Percentiles rank a stretch among this genome's conserved stretches.
Conservation (phyloP, 345 rosid species). For the Ceriops tagal region DNA sequence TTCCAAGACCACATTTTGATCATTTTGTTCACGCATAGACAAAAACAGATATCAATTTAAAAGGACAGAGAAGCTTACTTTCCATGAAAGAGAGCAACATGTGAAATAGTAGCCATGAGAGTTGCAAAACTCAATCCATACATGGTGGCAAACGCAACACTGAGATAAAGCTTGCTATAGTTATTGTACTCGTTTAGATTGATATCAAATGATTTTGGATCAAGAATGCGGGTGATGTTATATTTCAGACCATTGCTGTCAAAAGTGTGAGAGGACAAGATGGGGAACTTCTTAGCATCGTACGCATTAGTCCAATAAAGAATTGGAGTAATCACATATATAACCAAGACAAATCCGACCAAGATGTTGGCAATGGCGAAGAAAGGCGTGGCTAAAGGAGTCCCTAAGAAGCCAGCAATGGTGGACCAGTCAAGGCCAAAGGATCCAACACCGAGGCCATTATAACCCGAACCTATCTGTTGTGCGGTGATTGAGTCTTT, state of each 20-base stretch:
- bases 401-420: slow-evolving; percentile 59
- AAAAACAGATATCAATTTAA: no score
- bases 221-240: slow-evolving; percentile 55
- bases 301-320: slow-evolving; percentile 49
- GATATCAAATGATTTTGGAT: slow-evolving; percentile 41
- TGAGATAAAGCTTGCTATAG: slow-evolving; percentile 73
- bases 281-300: slow-evolving; percentile 56
- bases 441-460: slow-evolving; percentile 64
- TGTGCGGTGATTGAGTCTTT: slow-evolving; percentile 58
- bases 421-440: slow-evolving; percentile 81
- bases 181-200: slow-evolving; percentile 35
- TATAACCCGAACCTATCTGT: slow-evolving; percentile 56
- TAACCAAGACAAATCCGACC: slow-evolving; percentile 49
- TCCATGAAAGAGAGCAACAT: slow-evolving; percentile 69
- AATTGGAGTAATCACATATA: slow-evolving; percentile 55
- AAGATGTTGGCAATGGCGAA: slow-evolving; percentile 58
- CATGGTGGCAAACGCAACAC: slow-evolving; percentile 51
- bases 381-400: slow-evolving; percentile 67
- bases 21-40: no score
- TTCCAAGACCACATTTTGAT: no score
- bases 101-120: slow-evolving; percentile 53
- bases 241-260: slow-evolving; percentile 44
- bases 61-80: slow-evolving; percentile 34
- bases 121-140: slow-evolving; percentile 70
- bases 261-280: slow-evolving; percentile 49